Base-by-base conservation (phyloP, 805 yeast genomes). In the Kodamaea fukazawae region DNA sequence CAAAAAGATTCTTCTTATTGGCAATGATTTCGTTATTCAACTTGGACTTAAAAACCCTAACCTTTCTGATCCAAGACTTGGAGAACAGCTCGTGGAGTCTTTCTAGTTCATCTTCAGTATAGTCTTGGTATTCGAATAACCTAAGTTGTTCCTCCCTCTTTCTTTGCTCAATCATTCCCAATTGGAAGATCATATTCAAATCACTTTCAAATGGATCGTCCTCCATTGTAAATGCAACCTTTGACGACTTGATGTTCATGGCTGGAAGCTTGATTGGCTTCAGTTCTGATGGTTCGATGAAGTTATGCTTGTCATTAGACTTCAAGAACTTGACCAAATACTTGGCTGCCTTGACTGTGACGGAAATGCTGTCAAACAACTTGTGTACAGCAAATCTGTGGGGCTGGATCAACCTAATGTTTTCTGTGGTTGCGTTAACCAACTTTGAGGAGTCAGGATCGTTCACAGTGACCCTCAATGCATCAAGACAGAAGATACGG, bases 21-120 rank as follows among this genome's bases (percentile, higher is more conserved):
- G 54, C 45, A 13, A 75, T 62, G 3, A 73, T 65, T 25, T 65
- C 65, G 3, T 61, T 56, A 53, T 69, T 58, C 44, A 71, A 60
- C 26, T 52, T 45, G 4, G 41, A 33, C 46, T 65, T 70, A 59
- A 70, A 74, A 32, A 72, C 69, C 25, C 69, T 67, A 4, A 86
- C 78, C 36, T 86, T 70, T 16, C 73, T 61, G 15, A 86, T 74
- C 98, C 98, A 90, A 0, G 86, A 78, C 13, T 62, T 61, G 0
- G 86, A 73, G 16, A 80, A 68, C 38, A 73, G 65, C 39, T 71
- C 67, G 29, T 71, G 58, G 15, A 85, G 52, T 1, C 29, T 22
- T n/a, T 31, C 31, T 1, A n/a, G 12, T 15, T 25, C 23, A 2
- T 18, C 30, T 10, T 16, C 25, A 7, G 34, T 6, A 4, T 30